Percentiles rank a stretch among this genome's conserved stretches.
Conservation (phyloP, 257 asterid species). For the Nicotiana knightiana region DNA sequence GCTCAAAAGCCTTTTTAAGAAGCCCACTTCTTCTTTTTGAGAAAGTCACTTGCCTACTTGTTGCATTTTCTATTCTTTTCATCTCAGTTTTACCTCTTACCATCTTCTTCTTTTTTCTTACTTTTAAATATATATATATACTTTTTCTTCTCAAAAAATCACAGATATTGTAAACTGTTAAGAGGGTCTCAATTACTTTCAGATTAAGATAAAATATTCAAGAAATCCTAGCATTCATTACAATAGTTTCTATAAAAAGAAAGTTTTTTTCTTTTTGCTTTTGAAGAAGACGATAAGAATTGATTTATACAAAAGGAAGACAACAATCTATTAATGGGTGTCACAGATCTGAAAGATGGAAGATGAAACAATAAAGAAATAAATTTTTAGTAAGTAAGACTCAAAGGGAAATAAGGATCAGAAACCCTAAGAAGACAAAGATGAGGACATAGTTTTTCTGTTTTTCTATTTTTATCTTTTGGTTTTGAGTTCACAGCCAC, state of each 20-base stretch:
- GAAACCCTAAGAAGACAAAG: conserved; percentile 19
- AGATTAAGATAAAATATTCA: not conserved
- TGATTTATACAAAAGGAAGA: not conserved
- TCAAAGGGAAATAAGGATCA: not conserved
- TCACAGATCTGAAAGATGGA: conserved; percentile 34
- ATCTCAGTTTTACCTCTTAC: conserved; percentile 57
- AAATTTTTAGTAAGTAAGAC: not conserved
- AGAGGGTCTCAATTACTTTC: not conserved
- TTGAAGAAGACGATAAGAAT: not conserved
- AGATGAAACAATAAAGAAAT: not conserved
- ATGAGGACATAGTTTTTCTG: not conserved
- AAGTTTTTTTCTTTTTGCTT: no score
- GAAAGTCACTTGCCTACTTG: conserved; percentile 57
- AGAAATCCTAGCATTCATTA: not conserved
- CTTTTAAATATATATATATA: not conserved
- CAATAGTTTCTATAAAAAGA: no score
- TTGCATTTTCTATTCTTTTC: conserved; percentile 52
- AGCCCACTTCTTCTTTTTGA: conserved; percentile 63
- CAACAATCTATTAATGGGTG: conserved; percentile 2
- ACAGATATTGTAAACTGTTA: not conserved
- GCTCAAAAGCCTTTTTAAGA: conserved; percentile 57
- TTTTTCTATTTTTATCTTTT: not conserved
- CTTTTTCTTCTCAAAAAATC: no score
- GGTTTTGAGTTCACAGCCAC: not conserved
- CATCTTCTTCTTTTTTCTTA: conserved; percentile 10